Conservation (phyloP, 164 flowering plant genomes). For the Magnolia kwangsiensis region DNA sequence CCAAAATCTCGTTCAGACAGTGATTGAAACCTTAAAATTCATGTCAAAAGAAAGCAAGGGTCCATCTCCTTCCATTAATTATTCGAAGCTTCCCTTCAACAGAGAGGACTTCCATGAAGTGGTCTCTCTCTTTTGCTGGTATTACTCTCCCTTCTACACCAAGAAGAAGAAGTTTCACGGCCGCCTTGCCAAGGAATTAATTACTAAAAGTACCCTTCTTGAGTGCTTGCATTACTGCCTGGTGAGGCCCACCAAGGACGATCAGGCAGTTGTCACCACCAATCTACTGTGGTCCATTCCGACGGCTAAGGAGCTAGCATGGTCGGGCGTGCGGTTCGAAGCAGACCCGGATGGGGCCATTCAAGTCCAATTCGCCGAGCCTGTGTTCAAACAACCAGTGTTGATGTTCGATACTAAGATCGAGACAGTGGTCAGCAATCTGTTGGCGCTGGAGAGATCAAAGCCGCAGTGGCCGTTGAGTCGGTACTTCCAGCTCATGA, state of each 20-base stretch:
- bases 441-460: slow-evolving; percentile 5
- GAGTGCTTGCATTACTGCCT: slow-evolving; percentile 10
- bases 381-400: background rate
- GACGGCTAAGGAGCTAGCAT: background rate
- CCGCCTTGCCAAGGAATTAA: background rate
- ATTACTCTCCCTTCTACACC: slow-evolving; percentile 14
- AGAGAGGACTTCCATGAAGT: background rate
- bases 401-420: slow-evolving; percentile 6
- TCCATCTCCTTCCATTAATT: background rate
- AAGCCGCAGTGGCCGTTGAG: background rate
- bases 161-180: background rate
- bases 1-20: background rate
- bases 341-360: background rate
- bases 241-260: background rate
- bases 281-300: background rate
- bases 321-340: slow-evolving; percentile 7
- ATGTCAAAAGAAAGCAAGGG: background rate
- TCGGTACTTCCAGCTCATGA: slow-evolving; percentile 10
- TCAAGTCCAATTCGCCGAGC: background rate
- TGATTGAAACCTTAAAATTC: background rate
- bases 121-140: slow-evolving; percentile 4
- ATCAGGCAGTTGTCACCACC: background rate
- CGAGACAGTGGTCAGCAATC: slow-evolving; percentile 9
- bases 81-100: background rate
- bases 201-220: background rate